Evolutionary conservation across 257 asterid species (phyloP).

Genomic region (Penstemon eatonii): DNA sequence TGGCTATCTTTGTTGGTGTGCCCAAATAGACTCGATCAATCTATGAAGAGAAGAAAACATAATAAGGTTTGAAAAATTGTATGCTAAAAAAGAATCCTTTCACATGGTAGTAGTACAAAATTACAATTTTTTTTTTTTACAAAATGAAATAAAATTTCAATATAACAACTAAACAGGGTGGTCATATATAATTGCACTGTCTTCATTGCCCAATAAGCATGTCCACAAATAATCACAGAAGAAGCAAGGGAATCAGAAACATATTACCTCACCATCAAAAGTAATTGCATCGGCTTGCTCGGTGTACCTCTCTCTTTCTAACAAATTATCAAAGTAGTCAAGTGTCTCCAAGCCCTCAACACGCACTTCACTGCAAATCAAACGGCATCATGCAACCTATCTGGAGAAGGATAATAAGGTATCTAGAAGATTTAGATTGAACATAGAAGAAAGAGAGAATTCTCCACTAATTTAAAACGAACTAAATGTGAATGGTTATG

Average conservation of each 20-base stretch:
- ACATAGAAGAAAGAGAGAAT: conserved; percentile 4
- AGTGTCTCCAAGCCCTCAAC: conserved; percentile 94
- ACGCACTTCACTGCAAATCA: conserved; percentile 79
- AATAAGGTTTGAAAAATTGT: conserved; percentile 1
- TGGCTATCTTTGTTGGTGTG: conserved; percentile 80
- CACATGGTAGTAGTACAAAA: no score
- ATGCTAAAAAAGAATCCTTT: not conserved
- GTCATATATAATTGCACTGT: not conserved
- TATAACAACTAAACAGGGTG: conserved; percentile 13
- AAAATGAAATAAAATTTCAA: not conserved
- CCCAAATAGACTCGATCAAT: conserved; percentile 75
- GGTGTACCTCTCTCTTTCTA: conserved; percentile 61
- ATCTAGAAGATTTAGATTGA: conserved; percentile 30
- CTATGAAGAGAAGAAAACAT: conserved; percentile 36
- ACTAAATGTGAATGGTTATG: not conserved
- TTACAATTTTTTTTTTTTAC: no score
- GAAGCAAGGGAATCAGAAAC: conserved; percentile 7
- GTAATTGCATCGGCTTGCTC: conserved; percentile 94
- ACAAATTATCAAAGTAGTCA: conserved; percentile 71
- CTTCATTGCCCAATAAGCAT: conserved; percentile 3
- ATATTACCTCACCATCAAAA: conserved; percentile 79
- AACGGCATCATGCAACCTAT: conserved; percentile 44
- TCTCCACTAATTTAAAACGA: conserved; percentile 20
- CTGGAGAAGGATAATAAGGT: conserved; percentile 31
- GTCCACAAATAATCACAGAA: conserved; percentile 10